These are phyloP conservation scores for Sophora flavescens DNA, from an alignment of 306 rosid genomes.

Conservation along the genomic window DNA sequence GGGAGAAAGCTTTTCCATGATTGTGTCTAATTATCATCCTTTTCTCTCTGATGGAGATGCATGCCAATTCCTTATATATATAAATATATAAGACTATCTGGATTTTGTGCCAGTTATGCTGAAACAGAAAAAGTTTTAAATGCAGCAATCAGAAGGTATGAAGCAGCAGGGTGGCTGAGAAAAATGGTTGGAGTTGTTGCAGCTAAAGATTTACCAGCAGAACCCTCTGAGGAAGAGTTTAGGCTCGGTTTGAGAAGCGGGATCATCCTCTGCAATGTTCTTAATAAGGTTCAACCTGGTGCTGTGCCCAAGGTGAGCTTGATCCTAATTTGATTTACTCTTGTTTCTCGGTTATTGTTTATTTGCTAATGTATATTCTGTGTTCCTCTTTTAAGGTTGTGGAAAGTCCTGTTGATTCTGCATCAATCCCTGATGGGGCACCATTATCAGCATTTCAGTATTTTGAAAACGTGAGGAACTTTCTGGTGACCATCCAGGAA, in stretches of 20 bases:
- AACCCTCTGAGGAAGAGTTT: conserved; percentile 96
- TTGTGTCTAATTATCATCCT: conserved; percentile 9
- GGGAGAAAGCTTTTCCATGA: conserved; percentile 16
- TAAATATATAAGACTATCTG: not conserved
- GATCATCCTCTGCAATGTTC: conserved; percentile 86
- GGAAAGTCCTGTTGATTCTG: conserved; percentile 90
- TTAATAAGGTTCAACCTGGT: conserved; percentile 86
- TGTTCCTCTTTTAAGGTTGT: conserved; percentile 68
- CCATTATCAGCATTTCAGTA: conserved; percentile 92
- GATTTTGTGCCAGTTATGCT: conserved; percentile 23
- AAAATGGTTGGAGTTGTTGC: conserved; percentile 95
- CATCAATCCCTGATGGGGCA: conserved; percentile 83
- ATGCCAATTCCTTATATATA: not conserved
- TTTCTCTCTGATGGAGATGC: conserved; percentile 30
- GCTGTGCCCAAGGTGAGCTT: conserved; percentile 80
- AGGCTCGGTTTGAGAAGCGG: conserved; percentile 97
- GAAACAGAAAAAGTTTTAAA: conserved; percentile 13
- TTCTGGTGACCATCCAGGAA: conserved; percentile 79
- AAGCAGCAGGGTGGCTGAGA: conserved; percentile 97
- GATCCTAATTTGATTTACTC: conserved; percentile 12
- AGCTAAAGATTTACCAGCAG: conserved; percentile 96
- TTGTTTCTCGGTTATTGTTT: not conserved
- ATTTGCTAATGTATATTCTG: not conserved
- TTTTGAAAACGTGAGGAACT: conserved; percentile 95
- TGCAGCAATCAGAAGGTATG: conserved; percentile 86